A percentile compares a stretch with the other conserved stretches of the same genome.
Evolutionary conservation across 345 rosid genomes (phyloP).

Genomic region (Boechera retrofracta): DNA sequence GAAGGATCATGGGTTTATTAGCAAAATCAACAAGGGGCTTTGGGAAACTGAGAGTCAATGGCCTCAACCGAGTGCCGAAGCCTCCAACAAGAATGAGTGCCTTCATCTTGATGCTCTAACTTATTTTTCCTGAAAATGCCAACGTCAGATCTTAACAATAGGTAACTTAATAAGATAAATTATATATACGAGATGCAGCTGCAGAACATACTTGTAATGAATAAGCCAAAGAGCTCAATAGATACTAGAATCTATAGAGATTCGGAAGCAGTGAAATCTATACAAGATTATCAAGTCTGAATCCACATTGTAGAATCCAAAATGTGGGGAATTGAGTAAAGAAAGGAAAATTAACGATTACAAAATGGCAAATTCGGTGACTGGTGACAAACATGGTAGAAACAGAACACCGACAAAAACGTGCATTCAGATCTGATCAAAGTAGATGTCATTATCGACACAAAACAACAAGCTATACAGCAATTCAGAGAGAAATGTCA

Average conservation of each 20-base stretch:
- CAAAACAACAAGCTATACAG: not conserved
- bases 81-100: slow-evolving; percentile 99
- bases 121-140: slow-evolving; percentile 49
- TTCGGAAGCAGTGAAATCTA: not conserved
- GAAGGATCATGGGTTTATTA: slow-evolving; percentile 98
- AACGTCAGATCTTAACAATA: slow-evolving; percentile 29
- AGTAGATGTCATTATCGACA: not conserved
- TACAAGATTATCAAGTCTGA: no score
- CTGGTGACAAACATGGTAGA: slow-evolving; percentile 3
- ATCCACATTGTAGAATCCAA: no score
- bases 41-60: slow-evolving; percentile 95
- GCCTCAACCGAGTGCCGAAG: slow-evolving; percentile 96
- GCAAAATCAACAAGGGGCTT: slow-evolving; percentile 99
- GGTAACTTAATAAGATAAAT: not conserved
- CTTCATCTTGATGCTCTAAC: slow-evolving; percentile 67
- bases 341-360: no score
- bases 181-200: not conserved
- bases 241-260: not conserved
- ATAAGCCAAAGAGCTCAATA: not conserved
- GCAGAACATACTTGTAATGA: not conserved
- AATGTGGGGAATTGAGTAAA: no score
- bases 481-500: not conserved
- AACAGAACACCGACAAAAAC: slow-evolving; percentile 14
- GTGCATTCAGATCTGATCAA: slow-evolving; percentile 20
- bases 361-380: not conserved